A percentile compares a stretch with the other conserved stretches of the same genome.
These are phyloP conservation scores for Fusarium sp. DNA, from an alignment of 2,329 filamentous ascomycete genomes.

Conservation along the genomic window DNA sequence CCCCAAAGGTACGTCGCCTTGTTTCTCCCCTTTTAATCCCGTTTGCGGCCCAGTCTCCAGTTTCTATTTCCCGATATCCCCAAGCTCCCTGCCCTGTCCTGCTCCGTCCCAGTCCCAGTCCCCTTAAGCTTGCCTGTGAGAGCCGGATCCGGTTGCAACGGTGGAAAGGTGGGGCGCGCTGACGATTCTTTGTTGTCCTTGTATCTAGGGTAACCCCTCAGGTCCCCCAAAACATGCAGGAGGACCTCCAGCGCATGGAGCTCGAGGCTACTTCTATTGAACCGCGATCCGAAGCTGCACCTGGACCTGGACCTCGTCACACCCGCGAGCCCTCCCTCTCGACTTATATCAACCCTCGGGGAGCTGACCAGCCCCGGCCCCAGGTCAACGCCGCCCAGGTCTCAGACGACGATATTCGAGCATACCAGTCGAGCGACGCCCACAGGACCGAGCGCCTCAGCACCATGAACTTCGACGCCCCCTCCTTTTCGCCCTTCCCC, in stretches of 20 bases:
- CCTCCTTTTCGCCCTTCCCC: slow-evolving; percentile 92
- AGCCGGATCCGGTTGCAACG: slow-evolving; percentile 41
- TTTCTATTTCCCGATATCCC: slow-evolving; percentile 31
- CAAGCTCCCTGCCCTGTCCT: slow-evolving; percentile 23
- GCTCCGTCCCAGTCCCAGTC: slow-evolving; percentile 24
- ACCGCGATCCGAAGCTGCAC: slow-evolving; percentile 46
- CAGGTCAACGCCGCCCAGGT: slow-evolving; percentile 47
- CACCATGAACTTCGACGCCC: slow-evolving; percentile 65
- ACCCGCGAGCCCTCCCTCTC: slow-evolving; percentile 58
- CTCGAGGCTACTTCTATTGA: slow-evolving; percentile 71
- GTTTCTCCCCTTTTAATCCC: slow-evolving; percentile 25
- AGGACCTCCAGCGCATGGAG: slow-evolving; percentile 92
- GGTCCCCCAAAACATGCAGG: slow-evolving; percentile 96
- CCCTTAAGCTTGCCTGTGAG: slow-evolving; percentile 31
- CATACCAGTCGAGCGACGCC: slow-evolving; percentile 52
- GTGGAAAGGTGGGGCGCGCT: slow-evolving; percentile 51
- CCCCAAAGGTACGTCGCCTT: slow-evolving; percentile 64
- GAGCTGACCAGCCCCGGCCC: slow-evolving; percentile 43
- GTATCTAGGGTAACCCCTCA: slow-evolving; percentile 85
- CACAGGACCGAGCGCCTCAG: slow-evolving; percentile 50
- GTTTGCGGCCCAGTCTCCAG: slow-evolving; percentile 30
- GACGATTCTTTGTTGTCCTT: slow-evolving; percentile 48
- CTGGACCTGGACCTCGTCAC: slow-evolving; percentile 48
- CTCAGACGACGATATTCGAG: slow-evolving; percentile 51
- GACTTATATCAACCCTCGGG: slow-evolving; percentile 49